Percentiles rank a stretch among this genome's conserved stretches.
Evolutionary conservation across 306 rosid species (phyloP).

Genomic region (Echinosophora koreensis): DNA sequence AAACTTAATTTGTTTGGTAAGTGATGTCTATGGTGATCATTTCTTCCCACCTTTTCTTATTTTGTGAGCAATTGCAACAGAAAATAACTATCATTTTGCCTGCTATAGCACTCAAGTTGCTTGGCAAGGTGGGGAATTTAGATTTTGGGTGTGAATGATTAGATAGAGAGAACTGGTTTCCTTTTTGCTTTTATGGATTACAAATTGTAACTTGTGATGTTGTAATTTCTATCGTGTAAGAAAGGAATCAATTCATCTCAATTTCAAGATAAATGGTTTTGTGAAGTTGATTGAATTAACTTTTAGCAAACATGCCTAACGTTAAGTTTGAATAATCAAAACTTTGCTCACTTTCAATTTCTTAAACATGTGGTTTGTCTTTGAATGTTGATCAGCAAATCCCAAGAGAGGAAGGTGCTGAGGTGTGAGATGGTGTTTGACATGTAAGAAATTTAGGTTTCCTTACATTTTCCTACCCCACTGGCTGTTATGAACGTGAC

Average conservation of each 20-base stretch:
- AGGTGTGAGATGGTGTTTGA: constrained; percentile 15
- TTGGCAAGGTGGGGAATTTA: constrained; percentile 11
- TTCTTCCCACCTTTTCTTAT: constrained; percentile 26
- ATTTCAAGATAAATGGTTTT: not conserved
- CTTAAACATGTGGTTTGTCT: constrained; percentile 12
- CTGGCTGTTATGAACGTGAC: constrained; percentile 38
- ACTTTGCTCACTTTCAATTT: not conserved
- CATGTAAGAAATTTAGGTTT: constrained; percentile 15
- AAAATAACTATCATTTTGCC: constrained; percentile 46
- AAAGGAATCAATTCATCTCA: constrained; percentile 27
- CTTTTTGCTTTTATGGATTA: not conserved
- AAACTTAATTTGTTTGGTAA: constrained; percentile 30
- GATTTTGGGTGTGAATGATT: constrained; percentile 45
- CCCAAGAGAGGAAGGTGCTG: constrained; percentile 31
- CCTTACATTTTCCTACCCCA: constrained; percentile 30
- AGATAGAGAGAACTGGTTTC: constrained; percentile 1
- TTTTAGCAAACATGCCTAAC: not conserved
- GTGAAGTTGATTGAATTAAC: not conserved
- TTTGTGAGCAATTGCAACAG: constrained; percentile 32
- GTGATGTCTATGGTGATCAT: constrained; percentile 9
- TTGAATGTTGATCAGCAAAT: constrained; percentile 10
- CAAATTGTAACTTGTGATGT: not conserved
- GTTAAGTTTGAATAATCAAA: not conserved
- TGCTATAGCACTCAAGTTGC: constrained; percentile 41
- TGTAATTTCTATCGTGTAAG: constrained; percentile 4